Base-by-base conservation (phyloP, 306 rosid species). In the Calophaca sinica region DNA sequence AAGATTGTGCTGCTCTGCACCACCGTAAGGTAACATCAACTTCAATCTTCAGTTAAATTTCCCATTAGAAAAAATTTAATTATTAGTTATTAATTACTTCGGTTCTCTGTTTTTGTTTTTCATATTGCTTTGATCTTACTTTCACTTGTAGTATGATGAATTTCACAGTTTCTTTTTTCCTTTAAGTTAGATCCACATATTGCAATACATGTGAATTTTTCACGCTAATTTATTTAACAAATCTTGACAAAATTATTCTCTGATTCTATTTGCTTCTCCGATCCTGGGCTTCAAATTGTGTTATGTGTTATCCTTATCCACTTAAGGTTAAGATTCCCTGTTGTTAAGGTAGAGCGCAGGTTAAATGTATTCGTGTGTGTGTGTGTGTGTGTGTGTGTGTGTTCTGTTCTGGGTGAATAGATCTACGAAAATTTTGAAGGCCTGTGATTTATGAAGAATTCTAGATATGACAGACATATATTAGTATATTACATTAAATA, bases 1-100 rank as follows among this genome's bases (percentile, higher is more conserved):
- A 89, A 89, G 89, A 58, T 92, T 44, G 87, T 94, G 0, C 68
- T 92, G 5, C 87, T 94, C 82, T 79, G 90, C 88, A 81, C 85
- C 65, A 84, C 99, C 83, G 84, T 90, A 9, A 86, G 99, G 99
- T 94, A 85, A 6, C 2, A 41, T 64, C 33, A 20, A n/a, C 75
- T 46, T 54, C 79, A 20, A 12, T 14, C 13, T 49, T 62, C 42
- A 11, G 4, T 62, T 71, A 6, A 6, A 50, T 60, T 11, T 12
- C 20, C 6, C 0, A n/a, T n/a, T n/a, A 29, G 2, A 13, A 38
- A 36, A 10, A 20, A 6, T 3, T 5, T 11, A 49, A 48, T 13
- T 1, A 33, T 41, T 9, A 5, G n/a, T n/a, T n/a, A n/a, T n/a
- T 20, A 3, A 38, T 36, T 9, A 26, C 8, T 32, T 32, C 6